Conservation (phyloP, 179 eudicot genomes). For the Spinacia oleracea region DNA sequence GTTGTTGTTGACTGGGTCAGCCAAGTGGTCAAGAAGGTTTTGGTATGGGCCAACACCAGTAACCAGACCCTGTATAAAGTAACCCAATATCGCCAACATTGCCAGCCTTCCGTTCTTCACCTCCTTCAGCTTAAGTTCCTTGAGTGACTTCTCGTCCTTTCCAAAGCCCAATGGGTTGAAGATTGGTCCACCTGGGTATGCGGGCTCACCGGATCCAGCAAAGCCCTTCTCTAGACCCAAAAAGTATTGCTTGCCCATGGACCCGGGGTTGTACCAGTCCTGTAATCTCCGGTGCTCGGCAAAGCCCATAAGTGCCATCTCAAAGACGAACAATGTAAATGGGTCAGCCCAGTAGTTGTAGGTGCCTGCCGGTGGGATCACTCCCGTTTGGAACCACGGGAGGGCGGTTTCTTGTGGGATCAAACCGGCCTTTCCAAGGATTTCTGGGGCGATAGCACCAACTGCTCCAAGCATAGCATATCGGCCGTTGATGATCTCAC, state of each 20-base stretch:
- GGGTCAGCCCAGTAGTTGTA: slow-evolving; percentile 96
- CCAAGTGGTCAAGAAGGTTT: slow-evolving; percentile 90
- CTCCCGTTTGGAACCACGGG: slow-evolving; percentile 97
- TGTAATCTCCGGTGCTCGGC: slow-evolving; percentile 94
- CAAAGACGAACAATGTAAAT: slow-evolving; percentile 77
- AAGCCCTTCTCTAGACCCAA: slow-evolving; percentile 64
- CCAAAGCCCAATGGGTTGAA: slow-evolving; percentile 97
- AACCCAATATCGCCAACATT: slow-evolving; percentile 90
- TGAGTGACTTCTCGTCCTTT: slow-evolving; percentile 93
- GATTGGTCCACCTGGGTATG: slow-evolving; percentile 93
- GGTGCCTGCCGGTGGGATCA: slow-evolving; percentile 92
- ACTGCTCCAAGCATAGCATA: slow-evolving; percentile 86
- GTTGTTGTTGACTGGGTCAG: slow-evolving; percentile 96
- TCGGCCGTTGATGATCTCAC: slow-evolving; percentile 92
- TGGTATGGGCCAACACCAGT: slow-evolving; percentile 95
- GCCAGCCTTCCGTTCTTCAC: slow-evolving; percentile 95
- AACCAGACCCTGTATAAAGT: slow-evolving; percentile 74
- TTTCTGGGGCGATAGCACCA: slow-evolving; percentile 87
- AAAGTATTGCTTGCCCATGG: slow-evolving; percentile 79
- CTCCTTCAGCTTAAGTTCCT: slow-evolving; percentile 87
- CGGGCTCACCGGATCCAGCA: slow-evolving; percentile 75
- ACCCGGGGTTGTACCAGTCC: slow-evolving; percentile 88
- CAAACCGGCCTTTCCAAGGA: slow-evolving; percentile 70
- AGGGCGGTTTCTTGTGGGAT: slow-evolving; percentile 91
- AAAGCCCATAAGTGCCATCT: slow-evolving; percentile 94